These are phyloP conservation scores for Aulographum hederae DNA, from an alignment of 2,329 filamentous ascomycete species.

Conservation along the genomic window DNA sequence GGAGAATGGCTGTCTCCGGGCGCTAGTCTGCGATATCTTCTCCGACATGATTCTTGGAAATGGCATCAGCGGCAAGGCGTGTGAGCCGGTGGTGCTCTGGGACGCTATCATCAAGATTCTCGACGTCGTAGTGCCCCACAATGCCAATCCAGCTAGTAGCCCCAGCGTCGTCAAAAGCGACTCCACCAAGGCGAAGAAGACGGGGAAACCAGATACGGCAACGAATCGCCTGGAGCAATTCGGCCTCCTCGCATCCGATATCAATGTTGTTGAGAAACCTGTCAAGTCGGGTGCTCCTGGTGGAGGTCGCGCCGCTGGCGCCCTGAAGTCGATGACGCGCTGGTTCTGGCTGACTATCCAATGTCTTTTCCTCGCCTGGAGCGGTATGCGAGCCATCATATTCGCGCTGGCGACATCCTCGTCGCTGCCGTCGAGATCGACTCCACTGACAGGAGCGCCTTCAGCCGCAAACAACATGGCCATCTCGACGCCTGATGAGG, in stretches of 20 bases:
- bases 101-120: slow-evolving; percentile 61
- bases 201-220: slow-evolving; percentile 10
- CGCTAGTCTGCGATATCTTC: slow-evolving; percentile 71
- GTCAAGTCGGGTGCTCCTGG: slow-evolving; percentile 7
- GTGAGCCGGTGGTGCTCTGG: slow-evolving; percentile 79
- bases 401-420: slow-evolving; percentile 48
- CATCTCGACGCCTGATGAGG: background rate
- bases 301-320: slow-evolving; percentile 2
- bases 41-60: slow-evolving; percentile 81
- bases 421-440: slow-evolving; percentile 35
- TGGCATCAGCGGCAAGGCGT: slow-evolving; percentile 59
- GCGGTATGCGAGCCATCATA: slow-evolving; percentile 46
- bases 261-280: slow-evolving; percentile 9
- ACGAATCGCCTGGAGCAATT: slow-evolving; percentile 34
- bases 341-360: slow-evolving; percentile 41
- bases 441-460: background rate
- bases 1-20: slow-evolving; percentile 67
- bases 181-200: slow-evolving; percentile 13
- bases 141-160: slow-evolving; percentile 13
- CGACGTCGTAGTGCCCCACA: slow-evolving; percentile 23
- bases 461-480: background rate
- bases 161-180: slow-evolving; percentile 11
- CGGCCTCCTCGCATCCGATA: slow-evolving; percentile 29
- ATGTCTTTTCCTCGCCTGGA: slow-evolving; percentile 29
- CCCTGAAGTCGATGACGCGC: slow-evolving; percentile 6